Evolutionary conservation across 257 asterid species (phyloP), one percentile per base, ranked within the genome.

Genomic region (Przewalskia tangutica): DNA sequence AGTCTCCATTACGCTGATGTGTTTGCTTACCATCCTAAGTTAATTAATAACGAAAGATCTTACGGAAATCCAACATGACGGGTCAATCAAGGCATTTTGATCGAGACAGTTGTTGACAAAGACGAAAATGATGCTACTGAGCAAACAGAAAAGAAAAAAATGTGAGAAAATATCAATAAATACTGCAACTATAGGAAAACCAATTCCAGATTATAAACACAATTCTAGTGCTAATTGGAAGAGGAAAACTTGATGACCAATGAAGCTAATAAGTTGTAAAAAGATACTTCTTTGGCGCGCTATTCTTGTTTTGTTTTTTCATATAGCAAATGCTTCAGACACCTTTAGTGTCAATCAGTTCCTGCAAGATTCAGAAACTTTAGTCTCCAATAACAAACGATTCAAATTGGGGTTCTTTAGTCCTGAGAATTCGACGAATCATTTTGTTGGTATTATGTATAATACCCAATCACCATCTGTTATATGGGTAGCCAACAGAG

Each of bases 401-500:
- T 87, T 80, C 85, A 83, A 71, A 36, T 56, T 87, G 42, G 86
- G 85, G 1, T 87, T 87, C 63, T 84, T 87, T 68, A 81, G 86
- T 64, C 85, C 88, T 40, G 58, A 13, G 62, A 81, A 85, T 73
- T 16, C 56, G 4, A 80, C 59, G 46, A 51, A 32, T 9, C 84
- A 77, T 20, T 87, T 85, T 73, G 79, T 85, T 2, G 89, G 89
- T 17, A 87, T 87, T 79, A 81, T 81, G 89, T 86, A 66, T 80
- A 70, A 86, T 54, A 12, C 56, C 53, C 85, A 83, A 67, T 58
- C 51, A 1, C 18, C 36, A n/a, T 50, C 91, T 11, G 46, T 75
- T 71, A 58, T 87, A 6, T 91, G 93, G 92, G 90, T 90, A 54
- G 95, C 93, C 1, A 91, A 91, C 65, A 90, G 91, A 23, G 88